These are phyloP conservation scores for Xylaria acuta DNA, from an alignment of 495 filamentous ascomycete genomes.

Conservation along the genomic window DNA sequence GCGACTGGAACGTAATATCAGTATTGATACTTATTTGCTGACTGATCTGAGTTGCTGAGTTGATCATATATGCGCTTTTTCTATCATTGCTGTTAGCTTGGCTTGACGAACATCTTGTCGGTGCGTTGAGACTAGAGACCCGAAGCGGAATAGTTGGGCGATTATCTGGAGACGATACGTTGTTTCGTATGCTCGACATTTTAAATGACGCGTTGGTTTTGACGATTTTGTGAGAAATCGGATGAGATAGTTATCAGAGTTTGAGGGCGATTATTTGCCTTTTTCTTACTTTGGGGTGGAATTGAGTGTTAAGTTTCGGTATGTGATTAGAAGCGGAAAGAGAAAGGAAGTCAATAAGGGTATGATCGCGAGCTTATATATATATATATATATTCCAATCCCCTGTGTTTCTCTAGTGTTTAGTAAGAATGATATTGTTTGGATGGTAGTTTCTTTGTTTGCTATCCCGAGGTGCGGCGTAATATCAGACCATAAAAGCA, in stretches of 20 bases:
- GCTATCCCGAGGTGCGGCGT: background rate
- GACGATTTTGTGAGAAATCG: background rate
- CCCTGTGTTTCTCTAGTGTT: background rate
- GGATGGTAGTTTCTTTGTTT: background rate
- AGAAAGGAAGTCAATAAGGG: background rate
- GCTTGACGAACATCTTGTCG: background rate
- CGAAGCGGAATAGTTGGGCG: background rate
- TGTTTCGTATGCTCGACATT: background rate
- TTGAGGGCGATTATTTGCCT: background rate
- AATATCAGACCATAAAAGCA: background rate
- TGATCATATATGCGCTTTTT: background rate
- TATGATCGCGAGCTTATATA: background rate
- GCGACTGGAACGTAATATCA: background rate
- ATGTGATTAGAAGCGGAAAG: background rate
- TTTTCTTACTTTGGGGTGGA: background rate
- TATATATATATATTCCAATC: background rate
- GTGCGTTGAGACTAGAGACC: background rate
- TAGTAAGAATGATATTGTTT: background rate
- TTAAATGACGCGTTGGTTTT: background rate
- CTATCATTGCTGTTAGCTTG: background rate
- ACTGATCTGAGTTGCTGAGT: background rate
- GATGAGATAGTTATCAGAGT: background rate
- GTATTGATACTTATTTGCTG: background rate
- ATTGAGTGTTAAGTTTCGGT: background rate
- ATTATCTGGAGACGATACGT: background rate